Evolutionary conservation across 768 basidiomycete species (phyloP), one percentile per base, ranked within the genome.

Genomic region (Lanmaoa rubissima): DNA sequence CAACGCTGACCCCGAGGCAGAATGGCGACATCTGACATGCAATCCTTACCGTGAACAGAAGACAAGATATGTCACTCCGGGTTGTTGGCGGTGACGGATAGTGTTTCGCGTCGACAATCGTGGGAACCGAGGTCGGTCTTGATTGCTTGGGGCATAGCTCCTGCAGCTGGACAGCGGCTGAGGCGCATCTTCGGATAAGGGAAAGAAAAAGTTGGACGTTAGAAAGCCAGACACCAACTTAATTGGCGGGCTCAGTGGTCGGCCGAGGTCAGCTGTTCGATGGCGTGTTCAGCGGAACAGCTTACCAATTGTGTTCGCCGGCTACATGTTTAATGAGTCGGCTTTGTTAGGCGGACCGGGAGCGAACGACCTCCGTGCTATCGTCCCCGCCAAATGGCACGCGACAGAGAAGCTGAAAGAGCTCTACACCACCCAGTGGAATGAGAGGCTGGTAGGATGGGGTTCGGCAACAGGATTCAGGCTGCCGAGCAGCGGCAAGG

Each of bases 1-100:
- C 7, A n/a, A 1, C 9, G 10, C 31, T 45, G 41, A n/a, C 36
- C 24, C 48, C 49, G 48, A 49, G 40, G 12, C n/a, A 39, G 35
- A 45, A 50, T 26, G 48, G 26, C 35, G 17, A 39, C 14, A 32
- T 39, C 42, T 51, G 60, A 53, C 64, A n/a, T 38, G 48, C 4
- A 17, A 24, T 17, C 9, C 44, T 14, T 44, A 31, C 28, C 28
- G 39, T 14, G n/a, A 16, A 21, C 28, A 9, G 42, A 51, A 21
- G 17, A 34, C 19, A 12, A 21, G 35, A 12, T 10, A 38, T 35
- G 8, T 35, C 6, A 13, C 14, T 9, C 10, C n/a, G 28, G 26
- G 43, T 17, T 36, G 13, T 19, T 12, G 12, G 6, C 10, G 28
- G 24, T 17, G 16, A 4, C 16, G 43, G 16, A 26, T 9, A 16